Percentiles rank a stretch among this genome's conserved stretches.
These are phyloP conservation scores for Dendrocalamus latiflorus DNA, from an alignment of 202 grass and related monocot species.

Conservation along the genomic window DNA sequence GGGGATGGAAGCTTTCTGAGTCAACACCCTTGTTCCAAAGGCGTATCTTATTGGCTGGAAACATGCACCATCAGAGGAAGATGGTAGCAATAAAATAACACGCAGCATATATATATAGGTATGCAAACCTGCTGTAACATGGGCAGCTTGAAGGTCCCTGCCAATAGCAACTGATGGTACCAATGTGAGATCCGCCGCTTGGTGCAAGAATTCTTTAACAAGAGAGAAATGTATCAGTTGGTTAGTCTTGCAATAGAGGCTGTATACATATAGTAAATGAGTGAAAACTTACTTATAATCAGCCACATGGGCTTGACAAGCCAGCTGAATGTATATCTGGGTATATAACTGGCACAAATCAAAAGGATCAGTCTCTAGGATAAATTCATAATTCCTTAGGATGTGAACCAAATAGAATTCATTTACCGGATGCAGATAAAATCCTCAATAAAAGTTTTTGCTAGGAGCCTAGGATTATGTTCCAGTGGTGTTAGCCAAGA, in stretches of 20 bases:
- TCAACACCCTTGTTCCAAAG: constrained; percentile 96
- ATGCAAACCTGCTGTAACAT: constrained; percentile 65
- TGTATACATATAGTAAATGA: neutral
- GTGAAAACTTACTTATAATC: constrained; percentile 72
- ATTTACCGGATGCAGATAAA: too few species aligned
- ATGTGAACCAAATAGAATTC: too few species aligned
- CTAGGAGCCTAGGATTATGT: neutral
- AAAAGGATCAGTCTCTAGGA: too few species aligned
- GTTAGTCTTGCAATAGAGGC: neutral
- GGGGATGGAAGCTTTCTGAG: constrained; percentile 90
- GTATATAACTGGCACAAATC: too few species aligned
- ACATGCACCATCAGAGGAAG: too few species aligned
- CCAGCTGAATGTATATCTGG: constrained; percentile 76
- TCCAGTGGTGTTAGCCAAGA: neutral
- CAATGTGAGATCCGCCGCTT: constrained; percentile 79
- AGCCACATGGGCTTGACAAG: constrained; percentile 94
- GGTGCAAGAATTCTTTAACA: constrained; percentile 66
- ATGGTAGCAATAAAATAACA: too few species aligned
- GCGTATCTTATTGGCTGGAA: constrained; percentile 69
- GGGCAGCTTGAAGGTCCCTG: constrained; percentile 75
- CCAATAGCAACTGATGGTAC: constrained; percentile 79
- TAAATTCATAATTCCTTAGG: too few species aligned
- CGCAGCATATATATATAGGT: too few species aligned
- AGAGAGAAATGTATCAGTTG: neutral
- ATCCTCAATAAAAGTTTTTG: neutral